Conservation (phyloP, 2,329 filamentous ascomycete species). For the Septoria linicola region DNA sequence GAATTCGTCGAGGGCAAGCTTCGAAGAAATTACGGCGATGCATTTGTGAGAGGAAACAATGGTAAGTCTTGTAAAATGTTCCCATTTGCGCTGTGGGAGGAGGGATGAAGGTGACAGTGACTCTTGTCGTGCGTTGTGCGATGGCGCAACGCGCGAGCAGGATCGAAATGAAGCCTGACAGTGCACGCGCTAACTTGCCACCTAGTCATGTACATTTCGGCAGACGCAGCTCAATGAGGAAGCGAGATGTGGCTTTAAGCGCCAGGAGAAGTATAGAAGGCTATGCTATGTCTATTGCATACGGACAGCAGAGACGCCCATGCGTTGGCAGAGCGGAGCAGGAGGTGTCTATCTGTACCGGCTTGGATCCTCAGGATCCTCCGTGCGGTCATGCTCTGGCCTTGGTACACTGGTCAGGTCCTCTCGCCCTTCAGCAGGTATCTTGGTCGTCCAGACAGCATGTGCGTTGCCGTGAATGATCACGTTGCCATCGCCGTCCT, state of each 20-base stretch:
- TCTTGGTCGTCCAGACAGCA: constrained; percentile 60
- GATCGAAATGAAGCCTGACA: background rate
- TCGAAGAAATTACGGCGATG: constrained; percentile 83
- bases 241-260: background rate
- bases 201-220: constrained; percentile 69
- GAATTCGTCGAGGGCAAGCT: constrained; percentile 86
- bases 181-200: constrained; percentile 14
- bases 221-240: constrained; percentile 44
- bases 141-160: background rate
- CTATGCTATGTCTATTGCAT: too few relatives aligned
- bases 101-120: background rate
- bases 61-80: constrained; percentile 53
- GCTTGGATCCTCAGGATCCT: background rate
- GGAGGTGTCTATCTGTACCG: too few relatives aligned
- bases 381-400: constrained; percentile 10
- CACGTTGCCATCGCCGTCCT: constrained; percentile 62
- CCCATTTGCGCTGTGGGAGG: background rate
- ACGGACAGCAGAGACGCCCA: too few relatives aligned
- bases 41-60: constrained; percentile 94
- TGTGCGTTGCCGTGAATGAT: constrained; percentile 64
- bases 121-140: background rate
- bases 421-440: constrained; percentile 36
- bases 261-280: background rate
- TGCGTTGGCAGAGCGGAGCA: too few relatives aligned
- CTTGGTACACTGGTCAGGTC: constrained; percentile 27